Base-by-base conservation (phyloP, 345 rosid species). In the Atalantia buxifolia region DNA sequence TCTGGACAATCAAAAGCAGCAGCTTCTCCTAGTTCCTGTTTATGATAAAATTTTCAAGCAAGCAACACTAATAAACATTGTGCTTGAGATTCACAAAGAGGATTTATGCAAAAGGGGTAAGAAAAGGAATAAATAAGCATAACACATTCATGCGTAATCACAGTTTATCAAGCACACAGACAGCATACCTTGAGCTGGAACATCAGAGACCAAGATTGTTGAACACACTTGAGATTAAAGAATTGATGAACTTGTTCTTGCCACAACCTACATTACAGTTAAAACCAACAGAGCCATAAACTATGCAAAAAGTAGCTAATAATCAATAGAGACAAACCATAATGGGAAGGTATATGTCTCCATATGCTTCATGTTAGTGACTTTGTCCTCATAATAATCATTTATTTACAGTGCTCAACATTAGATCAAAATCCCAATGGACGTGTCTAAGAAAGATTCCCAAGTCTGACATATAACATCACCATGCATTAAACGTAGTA, bases 1-100 rank as follows among this genome's bases (percentile, higher is more conserved):
- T 90, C 88, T 14, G 83, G 35, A 81, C 94, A 92, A 67, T 73
- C 77, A 82, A 90, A 89, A 38, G 90, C 88, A 79, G 76, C 80
- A 78, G 74, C 71, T 69, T 80, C 78, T 80, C 89, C 93, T 48
- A 25, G 75, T 50, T 89, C 93, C 97, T 90, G 86, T 66, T 74
- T 40, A 66, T n/a, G 59, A 86, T 65, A 27, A 50, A 63, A 79
- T 19, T 68, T 9, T 42, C 72, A 62, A 71, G 67, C 10, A 65
- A 33, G 40, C 68, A 65, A 19, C 57, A 40, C 10, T 31, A 14
- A 48, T 30, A 14, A 72, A 53, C 57, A 53, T 53, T 18, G 19
- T 53, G 57, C 22, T 53, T 53, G 72, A 28, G 53, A 21, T 24
- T 24, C 6, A 19, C 38, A 60, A 25, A 8, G 48, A 64, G 36